A percentile compares a stretch with the other conserved stretches of the same genome.
These are phyloP conservation scores for Acanthamoeba sp. DNA, from an alignment of 208 protist genomes.

Conservation along the genomic window DNA sequence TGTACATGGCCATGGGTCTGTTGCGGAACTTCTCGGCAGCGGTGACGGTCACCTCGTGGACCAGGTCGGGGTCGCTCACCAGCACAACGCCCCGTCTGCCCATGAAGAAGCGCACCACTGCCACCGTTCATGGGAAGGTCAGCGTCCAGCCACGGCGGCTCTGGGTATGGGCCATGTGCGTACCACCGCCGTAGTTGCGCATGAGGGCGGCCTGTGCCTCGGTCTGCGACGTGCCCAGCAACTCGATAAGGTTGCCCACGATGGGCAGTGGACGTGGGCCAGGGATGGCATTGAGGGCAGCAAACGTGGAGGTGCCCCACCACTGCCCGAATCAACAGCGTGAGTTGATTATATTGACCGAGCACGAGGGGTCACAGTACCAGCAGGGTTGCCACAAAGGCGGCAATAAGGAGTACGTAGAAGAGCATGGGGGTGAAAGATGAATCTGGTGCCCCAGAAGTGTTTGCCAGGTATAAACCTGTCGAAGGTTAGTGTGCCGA, in stretches of 20 bases:
- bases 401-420: no score
- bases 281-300: neutral
- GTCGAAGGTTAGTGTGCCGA: no score
- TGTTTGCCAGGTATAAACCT: no score
- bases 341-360: no score
- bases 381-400: no score
- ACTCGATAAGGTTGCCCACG: neutral
- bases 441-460: no score
- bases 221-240: neutral
- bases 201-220: neutral
- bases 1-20: neutral
- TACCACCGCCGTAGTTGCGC: neutral
- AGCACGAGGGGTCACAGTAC: no score
- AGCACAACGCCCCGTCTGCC: neutral
- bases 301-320: conserved; percentile 14
- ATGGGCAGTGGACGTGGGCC: neutral
- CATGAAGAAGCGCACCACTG: conserved; percentile 33
- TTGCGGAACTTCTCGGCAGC: conserved; percentile 27
- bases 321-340: neutral
- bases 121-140: neutral
- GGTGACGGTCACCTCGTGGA: conserved; percentile 54
- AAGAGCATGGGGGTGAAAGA: no score
- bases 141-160: neutral
- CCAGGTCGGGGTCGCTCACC: conserved; percentile 6
- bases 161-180: neutral